phyloP scores from a whole-genome alignment of 1,284 basidiomycete species.

The Athelia psychrophila region DNA sequence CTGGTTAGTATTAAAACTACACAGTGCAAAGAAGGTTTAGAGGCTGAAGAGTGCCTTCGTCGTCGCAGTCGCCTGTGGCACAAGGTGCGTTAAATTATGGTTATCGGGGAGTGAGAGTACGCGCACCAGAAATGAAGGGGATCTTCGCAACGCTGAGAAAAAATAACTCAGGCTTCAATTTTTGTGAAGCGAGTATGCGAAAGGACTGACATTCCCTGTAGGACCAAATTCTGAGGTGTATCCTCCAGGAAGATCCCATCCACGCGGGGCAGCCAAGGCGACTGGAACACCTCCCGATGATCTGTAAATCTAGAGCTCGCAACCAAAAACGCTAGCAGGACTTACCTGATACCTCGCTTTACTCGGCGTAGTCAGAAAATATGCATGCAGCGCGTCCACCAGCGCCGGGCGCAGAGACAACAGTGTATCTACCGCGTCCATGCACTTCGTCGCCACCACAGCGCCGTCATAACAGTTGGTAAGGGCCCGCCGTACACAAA shows the following conservation, averaged over 20 bases:
- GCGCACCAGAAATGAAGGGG: no score
- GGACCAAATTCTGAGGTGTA: constrained; percentile 35
- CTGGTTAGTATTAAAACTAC: neutral
- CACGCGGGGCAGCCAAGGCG: constrained; percentile 47
- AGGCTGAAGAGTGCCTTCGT: no score
- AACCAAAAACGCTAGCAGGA: neutral
- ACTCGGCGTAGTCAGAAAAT: constrained; percentile 39
- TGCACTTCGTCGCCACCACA: constrained; percentile 41
- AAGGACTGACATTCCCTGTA: no score
- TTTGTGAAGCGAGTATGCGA: no score
- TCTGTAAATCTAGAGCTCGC: neutral
- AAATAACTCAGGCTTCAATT: no score
- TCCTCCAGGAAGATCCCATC: constrained; percentile 50
- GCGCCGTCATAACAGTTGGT: constrained; percentile 44
- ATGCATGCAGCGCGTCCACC: constrained; percentile 36
- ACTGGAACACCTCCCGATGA: constrained; percentile 34
- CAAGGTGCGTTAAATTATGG: no score
- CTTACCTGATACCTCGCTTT: constrained; percentile 47
- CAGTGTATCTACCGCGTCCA: constrained; percentile 38
- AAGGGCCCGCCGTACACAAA: constrained; percentile 51
- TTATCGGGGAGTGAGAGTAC: no score
- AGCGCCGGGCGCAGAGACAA: constrained; percentile 45
- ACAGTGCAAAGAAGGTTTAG: no score
- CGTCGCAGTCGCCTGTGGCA: no score
- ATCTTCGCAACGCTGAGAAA: no score